Evolutionary conservation across 805 yeast genomes (phyloP).

Genomic region (Ogataea nonfermentans): DNA sequence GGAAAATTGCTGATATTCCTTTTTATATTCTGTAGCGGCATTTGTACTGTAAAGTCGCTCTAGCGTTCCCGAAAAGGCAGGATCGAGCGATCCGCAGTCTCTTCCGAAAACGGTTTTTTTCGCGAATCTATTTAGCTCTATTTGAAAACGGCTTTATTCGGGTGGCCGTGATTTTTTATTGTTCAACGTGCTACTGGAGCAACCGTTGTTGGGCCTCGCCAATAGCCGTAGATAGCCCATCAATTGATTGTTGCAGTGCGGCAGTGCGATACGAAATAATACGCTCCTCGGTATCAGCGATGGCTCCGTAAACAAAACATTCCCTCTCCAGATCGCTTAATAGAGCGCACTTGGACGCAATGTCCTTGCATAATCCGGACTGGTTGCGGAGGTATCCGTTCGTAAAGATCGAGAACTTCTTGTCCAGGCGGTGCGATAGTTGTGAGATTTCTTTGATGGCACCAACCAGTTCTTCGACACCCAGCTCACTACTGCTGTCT

Average conservation of each 20-base stretch:
- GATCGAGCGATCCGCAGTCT: neutral
- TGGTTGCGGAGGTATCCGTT: slow-evolving; percentile 37
- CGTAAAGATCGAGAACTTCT: slow-evolving; percentile 27
- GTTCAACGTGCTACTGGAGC: neutral
- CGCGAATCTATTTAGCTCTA: neutral
- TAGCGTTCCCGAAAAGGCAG: neutral
- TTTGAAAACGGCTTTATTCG: neutral
- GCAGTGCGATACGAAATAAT: slow-evolving; percentile 11
- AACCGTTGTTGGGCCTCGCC: slow-evolving; percentile 9
- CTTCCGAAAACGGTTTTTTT: slow-evolving; percentile 1
- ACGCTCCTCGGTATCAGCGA: slow-evolving; percentile 10
- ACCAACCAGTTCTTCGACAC: slow-evolving; percentile 14
- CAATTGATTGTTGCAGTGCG: slow-evolving; percentile 13
- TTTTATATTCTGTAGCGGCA: slow-evolving; percentile 3
- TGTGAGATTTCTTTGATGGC: slow-evolving; percentile 15
- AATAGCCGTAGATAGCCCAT: slow-evolving; percentile 11
- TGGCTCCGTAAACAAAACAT: slow-evolving; percentile 8
- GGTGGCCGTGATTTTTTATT: too few species aligned
- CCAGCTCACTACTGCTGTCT: slow-evolving; percentile 14
- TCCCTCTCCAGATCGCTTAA: slow-evolving; percentile 15
- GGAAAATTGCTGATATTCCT: too few species aligned
- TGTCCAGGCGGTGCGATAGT: slow-evolving; percentile 31
- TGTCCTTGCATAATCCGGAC: slow-evolving; percentile 5
- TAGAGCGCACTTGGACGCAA: slow-evolving; percentile 7
- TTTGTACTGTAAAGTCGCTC: neutral